Conservation (phyloP, 2,329 filamentous ascomycete species). For the Stagonosporopsis vannaccii region DNA sequence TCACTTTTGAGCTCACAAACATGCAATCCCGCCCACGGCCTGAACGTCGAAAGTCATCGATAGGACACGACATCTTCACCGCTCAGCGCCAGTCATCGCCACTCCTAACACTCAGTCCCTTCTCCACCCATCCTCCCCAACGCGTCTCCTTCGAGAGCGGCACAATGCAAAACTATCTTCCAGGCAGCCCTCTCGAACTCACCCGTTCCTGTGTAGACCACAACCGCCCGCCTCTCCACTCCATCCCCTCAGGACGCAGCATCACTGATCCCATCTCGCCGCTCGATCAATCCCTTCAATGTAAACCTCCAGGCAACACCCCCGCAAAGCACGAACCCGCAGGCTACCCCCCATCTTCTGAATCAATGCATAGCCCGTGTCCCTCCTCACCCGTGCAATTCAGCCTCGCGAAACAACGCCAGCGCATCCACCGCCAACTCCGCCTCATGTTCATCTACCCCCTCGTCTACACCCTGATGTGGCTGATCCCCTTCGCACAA, state of each 20-base stretch:
- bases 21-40: constrained; percentile 2
- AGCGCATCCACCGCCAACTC: constrained; percentile 71
- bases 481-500: constrained; percentile 73
- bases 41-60: constrained; percentile 19
- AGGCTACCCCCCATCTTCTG: background rate
- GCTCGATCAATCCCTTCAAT: background rate
- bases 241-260: constrained; percentile 17
- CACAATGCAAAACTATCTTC: background rate
- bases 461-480: constrained; percentile 73
- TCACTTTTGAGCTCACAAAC: constrained; percentile 9
- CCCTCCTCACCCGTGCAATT: constrained; percentile 14
- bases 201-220: background rate
- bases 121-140: background rate
- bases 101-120: background rate
- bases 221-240: constrained; percentile 10
- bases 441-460: constrained; percentile 80
- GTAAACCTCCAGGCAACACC: no score
- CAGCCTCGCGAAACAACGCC: constrained; percentile 49
- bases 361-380: background rate
- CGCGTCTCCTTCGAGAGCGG: constrained; percentile 2
- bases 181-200: constrained; percentile 10
- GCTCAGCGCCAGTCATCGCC: constrained; percentile 18
- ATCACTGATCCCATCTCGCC: constrained; percentile 2
- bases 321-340: background rate
- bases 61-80: constrained; percentile 21